These are phyloP conservation scores for Taphrina betulina DNA, from an alignment of 1,139 yeast species.

Conservation along the genomic window DNA sequence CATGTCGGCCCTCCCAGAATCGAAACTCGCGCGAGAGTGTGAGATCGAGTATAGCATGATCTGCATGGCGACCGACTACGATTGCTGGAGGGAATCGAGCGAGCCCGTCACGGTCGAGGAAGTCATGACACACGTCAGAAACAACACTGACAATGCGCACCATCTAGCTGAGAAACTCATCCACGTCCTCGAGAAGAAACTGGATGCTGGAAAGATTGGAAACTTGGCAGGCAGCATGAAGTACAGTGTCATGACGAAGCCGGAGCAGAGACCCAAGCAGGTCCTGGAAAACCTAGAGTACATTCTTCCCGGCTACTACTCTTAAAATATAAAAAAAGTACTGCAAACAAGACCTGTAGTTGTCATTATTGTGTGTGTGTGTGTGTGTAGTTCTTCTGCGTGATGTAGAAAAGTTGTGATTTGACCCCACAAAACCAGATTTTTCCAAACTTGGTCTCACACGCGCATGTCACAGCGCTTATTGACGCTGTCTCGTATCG, in stretches of 20 bases:
- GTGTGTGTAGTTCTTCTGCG: too few relatives aligned
- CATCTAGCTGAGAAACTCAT: slow-evolving; percentile 55
- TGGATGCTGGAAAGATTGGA: slow-evolving; percentile 23
- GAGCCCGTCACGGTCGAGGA: slow-evolving; percentile 97
- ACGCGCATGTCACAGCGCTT: too few relatives aligned
- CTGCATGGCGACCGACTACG: slow-evolving; percentile 98
- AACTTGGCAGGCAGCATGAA: slow-evolving; percentile 70
- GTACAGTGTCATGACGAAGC: slow-evolving; percentile 73
- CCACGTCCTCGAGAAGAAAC: slow-evolving; percentile 63
- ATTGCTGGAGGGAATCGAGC: slow-evolving; percentile 93
- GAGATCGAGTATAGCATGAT: slow-evolving; percentile 96
- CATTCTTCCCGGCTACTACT: slow-evolving; percentile 86
- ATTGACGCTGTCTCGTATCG: too few relatives aligned
- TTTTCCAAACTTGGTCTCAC: too few relatives aligned
- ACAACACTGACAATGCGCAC: slow-evolving; percentile 85
- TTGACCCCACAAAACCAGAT: too few relatives aligned
- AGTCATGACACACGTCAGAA: slow-evolving; percentile 83
- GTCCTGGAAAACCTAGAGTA: slow-evolving; percentile 76
- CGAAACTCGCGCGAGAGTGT: slow-evolving; percentile 94
- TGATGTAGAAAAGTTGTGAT: too few relatives aligned
- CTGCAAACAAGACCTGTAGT: too few relatives aligned
- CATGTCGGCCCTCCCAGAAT: slow-evolving; percentile 93
- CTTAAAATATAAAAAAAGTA: neutral
- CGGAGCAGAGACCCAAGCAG: slow-evolving; percentile 71
- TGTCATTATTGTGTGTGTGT: too few relatives aligned